Percentiles rank a stretch among this genome's conserved stretches.
Evolutionary conservation across 495 filamentous ascomycete species (phyloP).

Genomic region (Daldinia childiae): DNA sequence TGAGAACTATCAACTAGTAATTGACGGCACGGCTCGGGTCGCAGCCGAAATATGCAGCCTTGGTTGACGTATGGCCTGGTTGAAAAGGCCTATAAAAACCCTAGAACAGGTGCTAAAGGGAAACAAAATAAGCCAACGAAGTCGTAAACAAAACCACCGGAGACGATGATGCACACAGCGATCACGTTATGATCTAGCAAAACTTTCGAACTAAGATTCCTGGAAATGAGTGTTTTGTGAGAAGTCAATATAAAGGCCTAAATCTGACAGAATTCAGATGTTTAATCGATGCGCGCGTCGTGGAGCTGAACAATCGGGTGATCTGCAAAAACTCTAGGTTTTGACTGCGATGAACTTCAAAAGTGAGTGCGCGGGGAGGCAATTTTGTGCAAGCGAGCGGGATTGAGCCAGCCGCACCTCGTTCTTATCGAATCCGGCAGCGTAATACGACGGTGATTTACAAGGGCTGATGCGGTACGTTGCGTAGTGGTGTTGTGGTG

Average conservation of each 20-base stretch:
- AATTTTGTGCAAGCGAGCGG: conserved; percentile 45
- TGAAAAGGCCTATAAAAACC: conserved; percentile 4
- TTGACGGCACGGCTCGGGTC: conserved; percentile 3
- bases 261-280: conserved; percentile 20
- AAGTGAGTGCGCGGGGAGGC: conserved; percentile 44
- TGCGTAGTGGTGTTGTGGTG: conserved; percentile 43
- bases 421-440: conserved; percentile 41
- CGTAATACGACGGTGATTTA: conserved; percentile 49
- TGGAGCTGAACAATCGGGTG: conserved; percentile 39
- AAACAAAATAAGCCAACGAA: conserved; percentile 5
- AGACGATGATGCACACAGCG: conserved; percentile 15
- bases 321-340: conserved; percentile 27
- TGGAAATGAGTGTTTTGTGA: conserved; percentile 27
- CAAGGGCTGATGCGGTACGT: conserved; percentile 42
- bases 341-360: conserved; percentile 32
- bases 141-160: conserved; percentile 4
- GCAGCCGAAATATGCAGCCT: conserved; percentile 15
- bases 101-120: not conserved
- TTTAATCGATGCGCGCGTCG: conserved; percentile 35
- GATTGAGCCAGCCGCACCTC: conserved; percentile 45
- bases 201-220: conserved; percentile 15
- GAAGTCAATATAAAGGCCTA: conserved; percentile 12
- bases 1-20: not conserved
- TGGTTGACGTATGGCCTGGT: conserved; percentile 5
- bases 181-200: conserved; percentile 10